Conservation (phyloP, 2,329 filamentous ascomycete species). For the Clarireedia paspali region DNA sequence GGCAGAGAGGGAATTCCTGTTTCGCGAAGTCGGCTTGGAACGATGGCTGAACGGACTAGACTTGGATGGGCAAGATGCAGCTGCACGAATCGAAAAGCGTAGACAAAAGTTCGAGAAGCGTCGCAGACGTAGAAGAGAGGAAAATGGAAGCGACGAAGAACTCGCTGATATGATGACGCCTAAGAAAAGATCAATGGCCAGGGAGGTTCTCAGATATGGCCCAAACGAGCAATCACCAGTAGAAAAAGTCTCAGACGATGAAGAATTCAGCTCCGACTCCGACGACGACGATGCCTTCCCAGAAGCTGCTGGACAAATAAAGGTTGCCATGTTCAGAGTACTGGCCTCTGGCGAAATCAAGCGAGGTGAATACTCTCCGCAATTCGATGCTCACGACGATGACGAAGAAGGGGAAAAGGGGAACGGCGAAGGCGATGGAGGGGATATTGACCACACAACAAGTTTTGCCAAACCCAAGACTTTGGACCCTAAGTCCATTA, state of each 20-base stretch:
- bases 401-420: constrained; percentile 49
- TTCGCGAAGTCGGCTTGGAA: constrained; percentile 92
- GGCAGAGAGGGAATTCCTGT: constrained; percentile 93
- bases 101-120: constrained; percentile 69
- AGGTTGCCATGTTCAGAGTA: constrained; percentile 92
- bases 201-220: constrained; percentile 70
- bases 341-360: constrained; percentile 95
- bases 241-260: constrained; percentile 54
- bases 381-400: constrained; percentile 94
- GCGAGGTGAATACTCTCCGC: constrained; percentile 93
- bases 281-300: constrained; percentile 74
- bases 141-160: constrained; percentile 41
- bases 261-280: constrained; percentile 67
- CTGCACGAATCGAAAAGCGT: constrained; percentile 83
- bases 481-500: constrained; percentile 93
- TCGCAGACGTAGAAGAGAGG: constrained; percentile 54
- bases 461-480: constrained; percentile 97
- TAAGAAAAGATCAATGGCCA: constrained; percentile 24
- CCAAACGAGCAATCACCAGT: constrained; percentile 67
- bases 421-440: constrained; percentile 48
- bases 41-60: constrained; percentile 95
- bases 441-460: constrained; percentile 90
- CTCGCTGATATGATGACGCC: constrained; percentile 30
- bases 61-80: constrained; percentile 85
- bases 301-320: constrained; percentile 95